phyloP scores from a whole-genome alignment of 2,329 filamentous ascomycete genomes.

The Ophiostoma sp. region DNA sequence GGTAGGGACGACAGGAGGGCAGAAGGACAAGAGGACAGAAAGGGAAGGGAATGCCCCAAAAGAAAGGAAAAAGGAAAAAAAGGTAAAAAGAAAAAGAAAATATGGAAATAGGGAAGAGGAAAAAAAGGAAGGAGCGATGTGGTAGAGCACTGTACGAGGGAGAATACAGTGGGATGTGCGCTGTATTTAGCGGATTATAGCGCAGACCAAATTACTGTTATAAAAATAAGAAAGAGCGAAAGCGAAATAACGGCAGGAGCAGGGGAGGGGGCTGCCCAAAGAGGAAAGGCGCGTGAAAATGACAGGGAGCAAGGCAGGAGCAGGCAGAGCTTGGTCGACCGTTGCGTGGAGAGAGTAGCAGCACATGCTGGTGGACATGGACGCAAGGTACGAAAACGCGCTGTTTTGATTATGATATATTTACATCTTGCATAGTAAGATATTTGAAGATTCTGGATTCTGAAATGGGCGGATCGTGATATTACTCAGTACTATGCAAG shows the following conservation, averaged over 20 bases:
- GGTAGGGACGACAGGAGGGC: not conserved
- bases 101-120: not conserved
- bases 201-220: conserved; percentile 11
- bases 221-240: not conserved
- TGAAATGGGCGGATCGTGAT: not conserved
- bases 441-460: not conserved
- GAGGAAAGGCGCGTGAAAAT: conserved; percentile 22
- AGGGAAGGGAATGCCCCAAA: not conserved
- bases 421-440: no score
- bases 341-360: conserved; percentile 1
- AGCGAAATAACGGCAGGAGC: conserved; percentile 21
- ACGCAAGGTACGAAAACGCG: conserved; percentile 3
- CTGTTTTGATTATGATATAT: no score
- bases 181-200: not conserved
- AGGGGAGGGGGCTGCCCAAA: conserved; percentile 20
- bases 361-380: not conserved
- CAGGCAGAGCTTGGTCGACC: conserved; percentile 1
- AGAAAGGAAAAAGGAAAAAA: conserved; percentile 16
- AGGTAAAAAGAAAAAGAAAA: conserved; percentile 13
- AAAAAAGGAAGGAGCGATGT: not conserved
- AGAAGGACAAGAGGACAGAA: not conserved
- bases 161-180: not conserved
- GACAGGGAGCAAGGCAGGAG: conserved; percentile 19
- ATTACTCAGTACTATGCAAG: not conserved
- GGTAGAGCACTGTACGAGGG: not conserved